Evolutionary conservation across 148 eudicot species (phyloP).

Genomic region (Cornus kousa): DNA sequence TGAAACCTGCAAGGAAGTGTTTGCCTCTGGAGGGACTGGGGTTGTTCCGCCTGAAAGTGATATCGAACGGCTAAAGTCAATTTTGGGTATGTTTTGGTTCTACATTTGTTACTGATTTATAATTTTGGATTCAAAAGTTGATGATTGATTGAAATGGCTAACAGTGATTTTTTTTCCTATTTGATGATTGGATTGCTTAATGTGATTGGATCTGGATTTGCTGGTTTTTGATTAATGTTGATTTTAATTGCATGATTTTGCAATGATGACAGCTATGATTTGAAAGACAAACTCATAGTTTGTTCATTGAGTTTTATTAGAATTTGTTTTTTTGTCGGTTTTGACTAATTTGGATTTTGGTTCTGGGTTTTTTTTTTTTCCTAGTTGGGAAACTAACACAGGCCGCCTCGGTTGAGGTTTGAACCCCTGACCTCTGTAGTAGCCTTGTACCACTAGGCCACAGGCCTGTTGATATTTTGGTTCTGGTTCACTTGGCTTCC

Average conservation of each 20-base stretch:
- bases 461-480: too few relatives aligned
- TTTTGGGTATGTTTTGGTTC: conserved; percentile 48
- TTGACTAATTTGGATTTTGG: too few relatives aligned
- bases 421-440: too few relatives aligned
- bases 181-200: not conserved
- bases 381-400: too few relatives aligned
- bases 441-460: too few relatives aligned
- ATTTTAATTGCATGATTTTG: not conserved
- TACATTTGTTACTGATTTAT: not conserved
- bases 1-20: conserved; percentile 57
- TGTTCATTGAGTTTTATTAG: not conserved
- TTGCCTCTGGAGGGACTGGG: conserved; percentile 57
- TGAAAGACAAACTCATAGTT: not conserved
- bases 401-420: too few relatives aligned
- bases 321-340: not conserved
- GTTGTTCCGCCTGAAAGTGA: conserved; percentile 52
- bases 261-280: not conserved
- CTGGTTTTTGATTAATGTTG: not conserved
- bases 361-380: too few relatives aligned
- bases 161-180: not conserved
- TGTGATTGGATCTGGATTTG: not conserved
- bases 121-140: not conserved
- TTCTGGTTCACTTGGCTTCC: too few relatives aligned
- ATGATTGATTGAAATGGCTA: not conserved
- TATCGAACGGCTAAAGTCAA: conserved; percentile 47